Evolutionary conservation across 495 filamentous ascomycete species (phyloP).

Genomic region (Letharia lupina): DNA sequence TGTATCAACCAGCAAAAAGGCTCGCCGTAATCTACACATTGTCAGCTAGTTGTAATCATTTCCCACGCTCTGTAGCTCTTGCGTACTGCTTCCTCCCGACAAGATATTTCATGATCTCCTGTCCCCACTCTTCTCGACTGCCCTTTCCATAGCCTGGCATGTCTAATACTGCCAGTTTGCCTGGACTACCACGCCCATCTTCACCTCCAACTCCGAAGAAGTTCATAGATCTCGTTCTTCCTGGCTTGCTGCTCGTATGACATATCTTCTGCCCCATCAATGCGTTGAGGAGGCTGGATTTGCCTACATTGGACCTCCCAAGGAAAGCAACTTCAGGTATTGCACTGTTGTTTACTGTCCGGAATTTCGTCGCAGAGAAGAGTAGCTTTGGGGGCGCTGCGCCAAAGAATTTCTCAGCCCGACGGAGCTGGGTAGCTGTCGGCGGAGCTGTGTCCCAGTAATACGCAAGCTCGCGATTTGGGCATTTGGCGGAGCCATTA

Average conservation of each 20-base stretch:
- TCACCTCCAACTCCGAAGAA: constrained; percentile 65
- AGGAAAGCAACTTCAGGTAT: constrained; percentile 59
- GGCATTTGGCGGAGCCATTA: not conserved
- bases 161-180: constrained; percentile 64
- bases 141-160: constrained; percentile 91
- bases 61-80: not conserved
- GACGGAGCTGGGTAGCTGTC: constrained; percentile 42
- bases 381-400: constrained; percentile 53
- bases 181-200: constrained; percentile 45
- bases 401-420: constrained; percentile 55
- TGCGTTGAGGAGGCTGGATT: constrained; percentile 80
- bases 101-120: constrained; percentile 80
- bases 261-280: constrained; percentile 54
- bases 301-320: constrained; percentile 87
- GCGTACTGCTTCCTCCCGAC: constrained; percentile 52
- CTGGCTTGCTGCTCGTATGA: constrained; percentile 63
- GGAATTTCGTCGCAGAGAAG: constrained; percentile 64
- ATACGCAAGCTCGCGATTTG: constrained; percentile 29
- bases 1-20: constrained; percentile 76
- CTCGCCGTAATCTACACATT: constrained; percentile 51
- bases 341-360: constrained; percentile 43
- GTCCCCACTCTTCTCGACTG: constrained; percentile 69
- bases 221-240: constrained; percentile 75
- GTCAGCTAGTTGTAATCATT: not conserved
- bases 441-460: constrained; percentile 55